Evolutionary conservation across 1,139 yeast genomes (phyloP).

Genomic region (Casaregolazyma suthepensis): DNA sequence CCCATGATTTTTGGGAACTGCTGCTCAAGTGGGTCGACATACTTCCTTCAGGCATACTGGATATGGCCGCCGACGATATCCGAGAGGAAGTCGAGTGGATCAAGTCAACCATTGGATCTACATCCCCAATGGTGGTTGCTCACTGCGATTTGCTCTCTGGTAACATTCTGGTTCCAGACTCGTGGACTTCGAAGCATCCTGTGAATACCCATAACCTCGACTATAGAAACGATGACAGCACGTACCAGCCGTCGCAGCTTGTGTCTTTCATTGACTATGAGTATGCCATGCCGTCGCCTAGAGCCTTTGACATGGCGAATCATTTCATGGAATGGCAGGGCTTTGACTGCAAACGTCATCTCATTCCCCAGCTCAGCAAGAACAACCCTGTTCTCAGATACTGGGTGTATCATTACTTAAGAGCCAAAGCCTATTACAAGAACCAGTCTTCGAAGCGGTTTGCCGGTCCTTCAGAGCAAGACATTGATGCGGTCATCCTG

Average conservation of each 20-base stretch:
- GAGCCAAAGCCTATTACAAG: conserved; percentile 19
- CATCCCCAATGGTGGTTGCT: conserved; percentile 46
- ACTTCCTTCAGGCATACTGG: conserved; percentile 40
- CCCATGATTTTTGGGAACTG: conserved; percentile 51
- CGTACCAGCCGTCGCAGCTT: conserved; percentile 35
- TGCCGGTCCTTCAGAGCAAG: conserved; percentile 17
- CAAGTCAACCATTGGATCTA: conserved; percentile 33
- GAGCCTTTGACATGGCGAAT: conserved; percentile 81
- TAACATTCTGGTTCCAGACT: conserved; percentile 56
- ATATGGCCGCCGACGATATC: conserved; percentile 27
- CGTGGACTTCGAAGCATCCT: conserved; percentile 20
- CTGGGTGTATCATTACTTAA: conserved; percentile 41
- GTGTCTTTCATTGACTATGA: conserved; percentile 74
- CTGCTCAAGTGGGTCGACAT: conserved; percentile 56
- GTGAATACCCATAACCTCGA: not conserved
- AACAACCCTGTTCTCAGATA: conserved; percentile 42
- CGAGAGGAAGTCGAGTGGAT: conserved; percentile 58
- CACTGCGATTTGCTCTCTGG: conserved; percentile 74
- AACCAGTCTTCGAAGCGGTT: conserved; percentile 5
- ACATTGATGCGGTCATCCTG: conserved; percentile 40
- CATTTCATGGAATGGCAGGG: conserved; percentile 90
- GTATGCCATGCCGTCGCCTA: conserved; percentile 72
- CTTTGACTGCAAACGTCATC: conserved; percentile 57
- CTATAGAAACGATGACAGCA: not conserved
- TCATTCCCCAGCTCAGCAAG: conserved; percentile 49